Percentiles rank a stretch among this genome's conserved stretches.
Evolutionary conservation across 1,284 basidiomycete species (phyloP).

Genomic region (Earliella scabrosa): DNA sequence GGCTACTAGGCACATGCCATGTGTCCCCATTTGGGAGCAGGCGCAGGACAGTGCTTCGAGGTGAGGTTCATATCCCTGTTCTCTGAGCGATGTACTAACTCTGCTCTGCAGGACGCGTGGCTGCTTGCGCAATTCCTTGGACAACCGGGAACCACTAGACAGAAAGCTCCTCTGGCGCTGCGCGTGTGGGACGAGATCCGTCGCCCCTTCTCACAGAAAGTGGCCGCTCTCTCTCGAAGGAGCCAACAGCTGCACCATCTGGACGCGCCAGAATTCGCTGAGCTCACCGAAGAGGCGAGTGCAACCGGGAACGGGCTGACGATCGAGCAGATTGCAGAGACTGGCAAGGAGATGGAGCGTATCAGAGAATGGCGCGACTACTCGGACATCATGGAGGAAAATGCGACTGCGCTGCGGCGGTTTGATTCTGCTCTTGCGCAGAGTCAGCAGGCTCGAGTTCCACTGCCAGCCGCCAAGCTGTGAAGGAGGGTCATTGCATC

Average conservation of each 20-base stretch:
- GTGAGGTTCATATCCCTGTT: slow-evolving; percentile 17
- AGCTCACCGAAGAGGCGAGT: slow-evolving; percentile 6
- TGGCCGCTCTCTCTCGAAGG: slow-evolving; percentile 1
- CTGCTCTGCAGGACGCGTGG: slow-evolving; percentile 4
- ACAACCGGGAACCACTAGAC: not conserved
- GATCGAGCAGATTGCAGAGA: not conserved
- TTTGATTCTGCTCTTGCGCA: not conserved
- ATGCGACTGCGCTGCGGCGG: not conserved
- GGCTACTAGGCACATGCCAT: slow-evolving; percentile 11
- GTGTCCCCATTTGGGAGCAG: slow-evolving; percentile 42
- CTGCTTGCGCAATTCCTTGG: slow-evolving; percentile 11
- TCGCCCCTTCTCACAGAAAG: slow-evolving; percentile 7
- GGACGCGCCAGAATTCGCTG: slow-evolving; percentile 1
- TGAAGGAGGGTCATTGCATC: too few relatives aligned
- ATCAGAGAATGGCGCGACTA: slow-evolving; percentile 10
- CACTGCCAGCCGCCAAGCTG: too few relatives aligned
- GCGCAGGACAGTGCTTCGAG: slow-evolving; percentile 44
- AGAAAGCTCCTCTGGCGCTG: not conserved
- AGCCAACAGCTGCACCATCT: slow-evolving; percentile 12
- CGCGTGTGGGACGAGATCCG: slow-evolving; percentile 11
- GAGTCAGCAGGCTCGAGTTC: too few relatives aligned
- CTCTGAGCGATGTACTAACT: not conserved
- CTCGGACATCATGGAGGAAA: slow-evolving; percentile 3
- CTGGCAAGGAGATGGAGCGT: slow-evolving; percentile 1
- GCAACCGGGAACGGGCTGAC: not conserved